Conservation (phyloP, 139 green algal species). For the Ettlia oleoabundans region DNA sequence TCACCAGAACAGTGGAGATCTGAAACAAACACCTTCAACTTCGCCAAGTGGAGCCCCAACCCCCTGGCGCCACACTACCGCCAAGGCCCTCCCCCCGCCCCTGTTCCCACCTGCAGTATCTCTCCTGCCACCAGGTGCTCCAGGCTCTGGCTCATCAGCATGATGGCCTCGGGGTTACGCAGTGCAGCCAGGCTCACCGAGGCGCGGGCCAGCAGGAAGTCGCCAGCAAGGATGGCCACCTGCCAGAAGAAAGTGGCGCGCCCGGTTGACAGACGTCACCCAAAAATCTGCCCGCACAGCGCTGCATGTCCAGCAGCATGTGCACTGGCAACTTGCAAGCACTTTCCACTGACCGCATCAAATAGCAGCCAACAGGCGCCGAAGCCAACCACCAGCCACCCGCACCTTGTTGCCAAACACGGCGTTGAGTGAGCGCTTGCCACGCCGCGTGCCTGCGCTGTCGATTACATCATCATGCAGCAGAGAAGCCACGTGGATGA, state of each 20-base stretch:
- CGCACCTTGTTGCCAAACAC: conserved; percentile 81
- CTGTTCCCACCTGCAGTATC: conserved; percentile 86
- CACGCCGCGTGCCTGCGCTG: conserved; percentile 82
- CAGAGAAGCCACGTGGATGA: conserved; percentile 95
- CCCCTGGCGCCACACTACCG: too few species aligned
- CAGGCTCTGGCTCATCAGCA: conserved; percentile 84
- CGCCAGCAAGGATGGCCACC: conserved; percentile 95
- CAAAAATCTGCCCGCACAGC: too few species aligned
- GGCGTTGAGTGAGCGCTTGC: conserved; percentile 85
- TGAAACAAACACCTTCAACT: neutral
- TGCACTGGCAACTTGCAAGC: too few species aligned
- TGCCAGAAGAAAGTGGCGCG: too few species aligned
- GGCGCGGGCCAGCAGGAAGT: conserved; percentile 97
- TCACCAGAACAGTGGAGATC: neutral
- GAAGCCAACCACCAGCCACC: neutral
- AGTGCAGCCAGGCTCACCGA: conserved; percentile 91
- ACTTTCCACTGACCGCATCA: too few species aligned
- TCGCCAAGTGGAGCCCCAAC: too few species aligned
- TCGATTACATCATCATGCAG: conserved; percentile 99
- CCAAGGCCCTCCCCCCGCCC: neutral
- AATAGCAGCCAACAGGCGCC: too few species aligned
- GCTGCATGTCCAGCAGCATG: too few species aligned
- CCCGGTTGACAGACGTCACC: too few species aligned
- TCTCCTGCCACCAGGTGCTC: conserved; percentile 97
- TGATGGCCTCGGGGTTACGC: conserved; percentile 85